Base-by-base conservation (phyloP, 495 filamentous ascomycete genomes). In the Aspergillus heteromorphus region DNA sequence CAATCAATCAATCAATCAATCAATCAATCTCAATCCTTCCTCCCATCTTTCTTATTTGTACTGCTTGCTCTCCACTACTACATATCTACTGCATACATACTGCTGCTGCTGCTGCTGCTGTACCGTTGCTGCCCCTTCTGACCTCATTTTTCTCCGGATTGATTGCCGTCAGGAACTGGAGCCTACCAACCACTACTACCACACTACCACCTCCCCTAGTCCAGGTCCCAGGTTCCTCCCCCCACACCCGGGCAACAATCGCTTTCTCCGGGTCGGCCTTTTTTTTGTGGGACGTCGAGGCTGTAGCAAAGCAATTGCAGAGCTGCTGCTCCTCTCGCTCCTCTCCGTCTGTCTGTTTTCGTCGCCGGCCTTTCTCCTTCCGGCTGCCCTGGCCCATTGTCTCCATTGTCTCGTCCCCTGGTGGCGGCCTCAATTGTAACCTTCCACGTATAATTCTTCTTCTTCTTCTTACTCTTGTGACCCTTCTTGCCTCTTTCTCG, bases 101-200 rank as follows among this genome's bases (percentile, higher is more conserved):
- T 27, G 23, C 23, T 27, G 23, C 23, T 27, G 23, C 23, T 27
- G 23, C 23, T 27, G 23, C 23, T 27, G 23, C 23, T 27, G 23
- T 27, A 7, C 23, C 7, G 23, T 7, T 27, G 23, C 23, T n/a
- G n/a, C n/a, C n/a, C n/a, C n/a, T 49, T 19, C 36, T 40, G 48
- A 51, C 23, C 48, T 51, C 19, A 51, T 34, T 27, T 45, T 53
- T 45, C 50, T 53, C 50, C 50, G 40, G 50, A 53, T 53, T 53
- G 50, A 53, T 53, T 53, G 13, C 27, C 31, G 17, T 29, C 48
- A 50, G 48, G 48, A 50, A 50, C 48, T 36, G n/a, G 31, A 18
- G 1, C 27, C 29, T 1, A 7, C 29, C 29, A n/a, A n/a, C n/a
- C n/a, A n/a, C n/a, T n/a, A n/a, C n/a, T n/a, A n/a, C n/a, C n/a